Conservation (phyloP, 768 basidiomycete genomes). For the Russula sp. region DNA sequence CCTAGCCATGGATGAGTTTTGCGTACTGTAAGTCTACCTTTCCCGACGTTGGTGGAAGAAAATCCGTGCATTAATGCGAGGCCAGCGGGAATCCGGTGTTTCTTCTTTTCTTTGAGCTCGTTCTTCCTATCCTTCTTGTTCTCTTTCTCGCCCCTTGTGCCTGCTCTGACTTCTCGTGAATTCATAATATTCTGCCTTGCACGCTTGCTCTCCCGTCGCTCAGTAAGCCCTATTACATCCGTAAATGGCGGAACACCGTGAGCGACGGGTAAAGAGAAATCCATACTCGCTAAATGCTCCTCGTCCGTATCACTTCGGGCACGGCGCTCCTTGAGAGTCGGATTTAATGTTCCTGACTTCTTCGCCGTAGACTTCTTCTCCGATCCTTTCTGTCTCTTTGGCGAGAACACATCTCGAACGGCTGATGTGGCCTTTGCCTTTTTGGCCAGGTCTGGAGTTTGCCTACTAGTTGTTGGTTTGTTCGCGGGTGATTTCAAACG, state of each 20-base stretch:
- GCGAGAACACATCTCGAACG: neutral
- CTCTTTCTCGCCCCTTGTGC: constrained; percentile 21
- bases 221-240: constrained; percentile 51
- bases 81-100: constrained; percentile 43
- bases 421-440: neutral
- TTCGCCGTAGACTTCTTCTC: neutral
- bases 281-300: constrained; percentile 42
- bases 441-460: neutral
- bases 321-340: constrained; percentile 11
- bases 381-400: neutral
- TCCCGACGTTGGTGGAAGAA: constrained; percentile 58
- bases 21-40: constrained; percentile 58
- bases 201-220: constrained; percentile 63
- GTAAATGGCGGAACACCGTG: constrained; percentile 3
- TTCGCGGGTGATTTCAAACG: neutral
- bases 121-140: constrained; percentile 31
- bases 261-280: neutral
- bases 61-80: constrained; percentile 70
- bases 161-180: constrained; percentile 17
- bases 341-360: neutral
- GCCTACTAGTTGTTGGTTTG: neutral
- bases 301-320: constrained; percentile 34
- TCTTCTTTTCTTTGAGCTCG: constrained; percentile 32
- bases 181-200: constrained; percentile 31
- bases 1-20: neutral